phyloP scores from a whole-genome alignment of 805 yeast species.

The Saccharomycopsis sp. region DNA sequence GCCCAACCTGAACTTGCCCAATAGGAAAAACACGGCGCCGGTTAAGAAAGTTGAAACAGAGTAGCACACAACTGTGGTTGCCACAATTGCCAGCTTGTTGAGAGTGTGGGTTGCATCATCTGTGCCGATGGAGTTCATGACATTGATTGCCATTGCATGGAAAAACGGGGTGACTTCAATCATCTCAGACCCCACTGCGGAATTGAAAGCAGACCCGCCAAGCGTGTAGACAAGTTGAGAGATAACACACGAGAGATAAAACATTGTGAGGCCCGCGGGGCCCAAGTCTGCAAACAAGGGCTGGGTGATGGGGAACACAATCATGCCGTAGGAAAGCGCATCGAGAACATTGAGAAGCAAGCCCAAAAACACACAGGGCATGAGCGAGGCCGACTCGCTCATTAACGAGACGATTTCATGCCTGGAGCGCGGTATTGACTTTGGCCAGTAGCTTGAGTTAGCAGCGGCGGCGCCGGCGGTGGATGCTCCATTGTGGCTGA shows the following conservation, averaged over 20 bases:
- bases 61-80: conserved; percentile 82
- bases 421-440: not conserved
- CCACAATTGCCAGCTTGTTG: conserved; percentile 45
- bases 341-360: conserved; percentile 79
- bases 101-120: conserved; percentile 24
- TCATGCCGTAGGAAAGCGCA: conserved; percentile 95
- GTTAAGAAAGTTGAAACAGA: conserved; percentile 80
- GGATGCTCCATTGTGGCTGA: too few relatives aligned
- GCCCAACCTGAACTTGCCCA: conserved; percentile 79
- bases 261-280: conserved; percentile 87
- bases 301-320: conserved; percentile 85
- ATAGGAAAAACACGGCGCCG: conserved; percentile 64
- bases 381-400: conserved; percentile 4
- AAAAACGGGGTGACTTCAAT: conserved; percentile 98
- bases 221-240: conserved; percentile 81
- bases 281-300: conserved; percentile 70
- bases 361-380: conserved; percentile 82
- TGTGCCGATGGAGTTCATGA: conserved; percentile 48
- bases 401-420: not conserved
- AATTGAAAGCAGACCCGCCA: conserved; percentile 83
- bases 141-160: conserved; percentile 83
- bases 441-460: too few relatives aligned
- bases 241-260: conserved; percentile 83
- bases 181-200: conserved; percentile 97
- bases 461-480: too few relatives aligned